Base-by-base conservation (phyloP, 257 asterid species). In the Galeopsis tetrahit region DNA sequence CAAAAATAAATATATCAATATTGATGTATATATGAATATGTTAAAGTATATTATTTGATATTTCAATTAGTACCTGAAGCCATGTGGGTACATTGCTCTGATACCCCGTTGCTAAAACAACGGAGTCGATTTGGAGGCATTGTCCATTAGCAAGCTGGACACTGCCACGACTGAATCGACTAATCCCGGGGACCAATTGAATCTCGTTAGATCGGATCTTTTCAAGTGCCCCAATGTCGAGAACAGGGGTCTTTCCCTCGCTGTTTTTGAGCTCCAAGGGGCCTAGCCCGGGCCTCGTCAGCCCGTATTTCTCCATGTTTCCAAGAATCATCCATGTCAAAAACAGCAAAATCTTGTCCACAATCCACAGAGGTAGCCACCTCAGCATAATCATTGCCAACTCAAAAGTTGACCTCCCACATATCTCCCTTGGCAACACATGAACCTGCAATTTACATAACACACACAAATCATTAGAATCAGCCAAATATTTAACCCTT, bases 51-150 rank as follows among this genome's bases (percentile, higher is more conserved):
- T 21, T 21, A 21, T 21, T 0, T 21, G 28, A 21, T 21, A 21
- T 21, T 21, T 21, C 28, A 21, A 21, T 21, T 21, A 21, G 28
- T 21, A 21, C 48, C 48, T 44, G 51, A 10, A 72, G 83, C 96
- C 96, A 87, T n/a, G 34, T 82, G n/a, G 92, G 96, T 9, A 85
- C 90, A 43, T 89, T 87, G 85, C 96, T 89, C 7, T 81, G 39
- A 36, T 89, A 89, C 0, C 96, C 96, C 1, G 96, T 89, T 0
- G 96, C 94, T 34, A 89, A 46, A 52, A 89, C 79, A 1, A 87
- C 87, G 0, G 94, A 64, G 44, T 89, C 88, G 6, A 84, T 31
- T 39, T 81, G 83, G n/a, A 84, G 75, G 2, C 14, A 75, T 64
- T 87, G 77, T 1, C 94, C 96, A 7, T 70, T 49, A 0, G 76